These are phyloP conservation scores for Diplodia mutila DNA, from an alignment of 2,329 filamentous ascomycete genomes.

Conservation along the genomic window DNA sequence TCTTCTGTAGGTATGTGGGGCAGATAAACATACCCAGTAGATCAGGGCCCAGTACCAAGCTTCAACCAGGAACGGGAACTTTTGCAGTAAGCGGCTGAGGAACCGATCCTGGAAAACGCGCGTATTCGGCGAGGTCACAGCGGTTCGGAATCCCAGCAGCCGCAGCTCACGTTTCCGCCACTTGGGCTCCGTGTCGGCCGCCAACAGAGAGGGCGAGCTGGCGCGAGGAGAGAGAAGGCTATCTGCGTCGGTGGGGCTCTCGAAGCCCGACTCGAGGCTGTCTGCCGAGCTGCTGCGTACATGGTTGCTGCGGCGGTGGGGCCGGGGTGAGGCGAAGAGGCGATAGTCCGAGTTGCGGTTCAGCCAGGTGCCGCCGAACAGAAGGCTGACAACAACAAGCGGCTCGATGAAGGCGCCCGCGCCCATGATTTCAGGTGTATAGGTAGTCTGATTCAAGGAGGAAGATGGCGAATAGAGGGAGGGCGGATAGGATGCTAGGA, in stretches of 20 bases:
- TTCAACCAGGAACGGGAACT: constrained; percentile 73
- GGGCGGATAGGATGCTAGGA: background rate
- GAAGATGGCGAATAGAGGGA: background rate
- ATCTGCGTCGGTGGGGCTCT: constrained; percentile 40
- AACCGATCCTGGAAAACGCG: constrained; percentile 62
- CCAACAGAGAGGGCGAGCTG: constrained; percentile 48
- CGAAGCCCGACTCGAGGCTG: constrained; percentile 46
- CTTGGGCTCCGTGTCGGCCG: constrained; percentile 47
- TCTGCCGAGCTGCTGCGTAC: constrained; percentile 45
- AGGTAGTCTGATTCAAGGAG: background rate
- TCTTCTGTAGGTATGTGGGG: background rate
- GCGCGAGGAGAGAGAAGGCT: constrained; percentile 39
- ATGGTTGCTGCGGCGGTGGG: constrained; percentile 28
- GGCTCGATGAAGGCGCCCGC: constrained; percentile 63
- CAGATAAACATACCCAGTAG: constrained; percentile 66
- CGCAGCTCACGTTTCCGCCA: constrained; percentile 57
- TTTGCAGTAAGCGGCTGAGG: constrained; percentile 66
- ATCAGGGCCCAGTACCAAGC: constrained; percentile 78
- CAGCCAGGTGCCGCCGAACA: constrained; percentile 65
- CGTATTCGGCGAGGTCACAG: constrained; percentile 65
- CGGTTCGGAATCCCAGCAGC: constrained; percentile 51
- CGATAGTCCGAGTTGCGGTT: constrained; percentile 56
- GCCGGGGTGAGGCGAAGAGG: constrained; percentile 37
- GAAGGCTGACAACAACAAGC: constrained; percentile 62
- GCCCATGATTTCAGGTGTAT: constrained; percentile 49